Evolutionary conservation across 2,329 filamentous ascomycete species (phyloP).

Genomic region (Fonsecaea multimorphosa): DNA sequence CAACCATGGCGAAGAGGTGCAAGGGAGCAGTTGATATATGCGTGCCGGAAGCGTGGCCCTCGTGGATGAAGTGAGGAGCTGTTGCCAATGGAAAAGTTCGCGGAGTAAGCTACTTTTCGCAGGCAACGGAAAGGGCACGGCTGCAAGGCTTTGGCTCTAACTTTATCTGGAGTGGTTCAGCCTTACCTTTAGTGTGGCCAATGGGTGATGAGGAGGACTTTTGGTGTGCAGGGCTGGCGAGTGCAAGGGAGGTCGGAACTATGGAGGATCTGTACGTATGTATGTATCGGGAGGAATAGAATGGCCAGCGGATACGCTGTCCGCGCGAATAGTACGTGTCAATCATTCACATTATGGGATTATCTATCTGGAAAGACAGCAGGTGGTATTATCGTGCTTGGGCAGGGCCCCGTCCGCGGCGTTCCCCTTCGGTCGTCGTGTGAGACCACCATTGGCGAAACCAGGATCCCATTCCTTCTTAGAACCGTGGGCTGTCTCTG

Average conservation of each 20-base stretch:
- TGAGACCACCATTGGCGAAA: background rate
- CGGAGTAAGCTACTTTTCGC: background rate
- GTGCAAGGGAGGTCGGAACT: background rate
- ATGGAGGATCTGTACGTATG: background rate
- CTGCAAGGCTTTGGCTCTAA: background rate
- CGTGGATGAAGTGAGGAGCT: background rate
- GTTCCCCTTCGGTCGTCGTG: background rate
- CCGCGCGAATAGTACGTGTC: background rate
- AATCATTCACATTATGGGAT: background rate
- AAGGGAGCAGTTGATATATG: background rate
- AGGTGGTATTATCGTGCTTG: background rate
- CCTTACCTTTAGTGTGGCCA: background rate
- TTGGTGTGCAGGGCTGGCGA: background rate
- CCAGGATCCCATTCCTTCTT: background rate
- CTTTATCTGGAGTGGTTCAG: background rate
- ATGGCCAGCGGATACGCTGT: no score
- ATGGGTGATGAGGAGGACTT: background rate
- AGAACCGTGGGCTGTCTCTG: background rate
- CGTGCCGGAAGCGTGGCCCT: background rate
- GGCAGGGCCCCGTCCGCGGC: background rate
- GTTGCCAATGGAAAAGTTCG: background rate
- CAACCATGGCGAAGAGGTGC: conserved; percentile 47
- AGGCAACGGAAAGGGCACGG: background rate
- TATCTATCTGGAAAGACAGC: background rate
- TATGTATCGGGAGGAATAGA: background rate